A percentile compares a stretch with the other conserved stretches of the same genome.
Conservation (phyloP, 1,284 basidiomycete genomes). For the Ceratobasidium sp. region DNA sequence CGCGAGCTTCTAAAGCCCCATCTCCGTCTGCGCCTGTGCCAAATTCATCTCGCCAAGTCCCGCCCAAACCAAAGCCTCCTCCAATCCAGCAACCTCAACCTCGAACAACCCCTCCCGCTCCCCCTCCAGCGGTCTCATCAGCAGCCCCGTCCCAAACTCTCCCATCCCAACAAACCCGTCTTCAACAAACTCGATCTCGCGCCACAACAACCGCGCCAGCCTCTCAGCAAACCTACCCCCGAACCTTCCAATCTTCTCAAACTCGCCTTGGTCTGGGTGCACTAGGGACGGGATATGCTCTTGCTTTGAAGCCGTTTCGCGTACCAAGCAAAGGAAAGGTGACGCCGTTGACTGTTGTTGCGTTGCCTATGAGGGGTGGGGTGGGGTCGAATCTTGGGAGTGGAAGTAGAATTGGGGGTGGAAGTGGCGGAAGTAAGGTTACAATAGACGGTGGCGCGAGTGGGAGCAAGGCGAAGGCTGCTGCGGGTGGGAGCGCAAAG, state of each 20-base stretch:
- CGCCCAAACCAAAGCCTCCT: not conserved
- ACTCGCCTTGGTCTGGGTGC: constrained; percentile 22
- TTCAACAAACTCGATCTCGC: too few relatives aligned
- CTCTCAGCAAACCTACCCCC: not conserved
- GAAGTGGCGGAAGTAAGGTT: not conserved
- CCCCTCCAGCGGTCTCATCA: too few relatives aligned
- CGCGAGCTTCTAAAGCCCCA: not conserved
- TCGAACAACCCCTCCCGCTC: not conserved
- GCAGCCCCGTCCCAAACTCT: too few relatives aligned
- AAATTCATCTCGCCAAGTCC: constrained; percentile 8
- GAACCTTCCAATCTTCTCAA: constrained; percentile 22
- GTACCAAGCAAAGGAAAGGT: constrained; percentile 15
- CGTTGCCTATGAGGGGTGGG: not conserved
- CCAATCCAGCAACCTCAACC: constrained; percentile 5
- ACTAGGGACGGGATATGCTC: constrained; percentile 7
- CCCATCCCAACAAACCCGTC: too few relatives aligned
- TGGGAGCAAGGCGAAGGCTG: constrained; percentile 1
- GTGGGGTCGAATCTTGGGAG: not conserved
- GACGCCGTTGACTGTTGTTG: constrained; percentile 12
- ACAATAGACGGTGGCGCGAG: not conserved
- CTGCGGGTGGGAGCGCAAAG: not conserved
- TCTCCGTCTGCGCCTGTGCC: not conserved
- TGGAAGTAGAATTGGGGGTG: not conserved
- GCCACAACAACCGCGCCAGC: not conserved
- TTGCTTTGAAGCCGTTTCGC: not conserved